phyloP scores from a whole-genome alignment of 1,284 basidiomycete species.

The Microstroma glucosiphilum region DNA sequence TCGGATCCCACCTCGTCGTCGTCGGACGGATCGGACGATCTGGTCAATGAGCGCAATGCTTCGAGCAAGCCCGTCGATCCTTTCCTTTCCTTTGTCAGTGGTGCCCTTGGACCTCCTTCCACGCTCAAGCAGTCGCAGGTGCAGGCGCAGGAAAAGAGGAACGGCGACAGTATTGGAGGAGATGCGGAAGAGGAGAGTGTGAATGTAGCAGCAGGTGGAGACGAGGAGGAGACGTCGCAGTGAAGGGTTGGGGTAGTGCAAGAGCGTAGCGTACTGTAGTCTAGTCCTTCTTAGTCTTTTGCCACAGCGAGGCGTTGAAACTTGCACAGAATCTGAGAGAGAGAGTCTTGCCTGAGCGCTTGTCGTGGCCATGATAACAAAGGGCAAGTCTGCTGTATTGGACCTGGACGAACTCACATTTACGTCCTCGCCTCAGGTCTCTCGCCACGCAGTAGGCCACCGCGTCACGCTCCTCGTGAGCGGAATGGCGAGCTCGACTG shows the following conservation, averaged over 20 bases:
- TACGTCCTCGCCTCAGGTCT: too few relatives aligned
- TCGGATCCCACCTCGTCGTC: too few relatives aligned
- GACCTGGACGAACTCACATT: too few relatives aligned
- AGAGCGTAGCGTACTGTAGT: too few relatives aligned
- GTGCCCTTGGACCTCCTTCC: neutral
- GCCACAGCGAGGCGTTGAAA: too few relatives aligned
- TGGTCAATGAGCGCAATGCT: neutral
- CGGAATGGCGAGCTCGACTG: too few relatives aligned
- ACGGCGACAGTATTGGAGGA: neutral
- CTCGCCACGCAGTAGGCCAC: too few relatives aligned
- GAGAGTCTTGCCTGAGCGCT: too few relatives aligned
- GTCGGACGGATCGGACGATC: neutral
- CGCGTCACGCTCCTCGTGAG: too few relatives aligned
- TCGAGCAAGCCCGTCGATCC: conserved; percentile 5
- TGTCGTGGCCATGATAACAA: neutral
- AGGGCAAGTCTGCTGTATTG: neutral
- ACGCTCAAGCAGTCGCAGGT: neutral
- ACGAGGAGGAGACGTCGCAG: neutral
- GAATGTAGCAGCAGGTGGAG: neutral
- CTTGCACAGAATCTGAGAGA: too few relatives aligned
- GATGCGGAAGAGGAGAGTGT: neutral
- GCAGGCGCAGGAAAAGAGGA: neutral
- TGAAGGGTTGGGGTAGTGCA: neutral
- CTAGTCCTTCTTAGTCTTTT: too few relatives aligned
- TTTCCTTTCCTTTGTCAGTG: conserved; percentile 4